Conservation (phyloP, 2,329 filamentous ascomycete genomes). For the Phyllosticta paracitricarpa region DNA sequence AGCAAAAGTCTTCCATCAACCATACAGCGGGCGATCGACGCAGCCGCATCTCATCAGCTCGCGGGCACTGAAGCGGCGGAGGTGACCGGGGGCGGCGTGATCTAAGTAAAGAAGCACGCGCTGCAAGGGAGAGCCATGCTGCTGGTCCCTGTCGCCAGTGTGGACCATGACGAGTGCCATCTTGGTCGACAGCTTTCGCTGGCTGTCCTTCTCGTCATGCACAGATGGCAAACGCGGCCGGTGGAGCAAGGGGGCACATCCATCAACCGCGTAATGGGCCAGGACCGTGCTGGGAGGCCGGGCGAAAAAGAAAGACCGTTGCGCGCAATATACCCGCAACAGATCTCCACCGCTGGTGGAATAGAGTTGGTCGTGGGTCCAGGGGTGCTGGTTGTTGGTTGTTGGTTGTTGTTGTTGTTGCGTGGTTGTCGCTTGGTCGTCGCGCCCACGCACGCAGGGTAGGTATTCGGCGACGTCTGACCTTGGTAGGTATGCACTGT, state of each 20-base stretch:
- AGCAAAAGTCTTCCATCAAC: not conserved
- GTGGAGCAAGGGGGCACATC: not conserved
- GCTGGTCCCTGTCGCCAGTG: not conserved
- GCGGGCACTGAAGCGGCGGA: not conserved
- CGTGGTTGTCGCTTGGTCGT: not conserved
- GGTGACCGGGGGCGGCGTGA: conserved; percentile 2
- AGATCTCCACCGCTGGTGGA: conserved; percentile 1
- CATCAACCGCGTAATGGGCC: not conserved
- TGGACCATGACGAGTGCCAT: conserved; percentile 4
- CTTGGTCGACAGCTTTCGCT: not conserved
- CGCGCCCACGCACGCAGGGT: not conserved
- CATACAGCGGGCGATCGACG: conserved; percentile 6
- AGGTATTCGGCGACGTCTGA: not conserved
- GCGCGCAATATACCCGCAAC: conserved; percentile 9
- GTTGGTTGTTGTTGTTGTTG: not conserved
- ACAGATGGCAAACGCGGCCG: conserved; percentile 6
- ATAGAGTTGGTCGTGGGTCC: conserved; percentile 5
- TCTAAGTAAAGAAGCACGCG: conserved; percentile 9
- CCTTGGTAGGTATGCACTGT: too few relatives aligned
- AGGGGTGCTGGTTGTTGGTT: not conserved
- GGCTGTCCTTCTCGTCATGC: not conserved
- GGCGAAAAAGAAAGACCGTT: conserved; percentile 6
- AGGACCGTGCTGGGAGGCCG: not conserved
- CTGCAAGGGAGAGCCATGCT: conserved; percentile 8
- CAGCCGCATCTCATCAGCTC: conserved; percentile 8